phyloP scores from a whole-genome alignment of 495 filamentous ascomycete genomes.

The Aspergillus bridgeri region DNA sequence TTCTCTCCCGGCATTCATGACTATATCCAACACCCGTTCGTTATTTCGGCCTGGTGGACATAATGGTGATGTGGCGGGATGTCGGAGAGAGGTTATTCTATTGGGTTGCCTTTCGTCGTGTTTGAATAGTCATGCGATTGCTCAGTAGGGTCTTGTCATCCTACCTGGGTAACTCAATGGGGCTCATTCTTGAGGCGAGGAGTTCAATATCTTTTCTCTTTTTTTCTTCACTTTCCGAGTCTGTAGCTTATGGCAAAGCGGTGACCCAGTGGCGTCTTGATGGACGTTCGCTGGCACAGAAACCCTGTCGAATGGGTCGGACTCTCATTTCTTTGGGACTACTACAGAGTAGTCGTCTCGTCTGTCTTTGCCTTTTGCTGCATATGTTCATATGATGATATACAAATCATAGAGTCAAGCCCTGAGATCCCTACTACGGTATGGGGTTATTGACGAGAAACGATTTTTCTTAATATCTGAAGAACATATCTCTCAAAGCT shows the following conservation, averaged over 20 bases:
- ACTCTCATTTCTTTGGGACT: constrained; percentile 27
- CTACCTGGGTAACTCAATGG: constrained; percentile 91
- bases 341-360: constrained; percentile 7
- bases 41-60: constrained; percentile 32
- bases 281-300: constrained; percentile 32
- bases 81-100: constrained; percentile 40
- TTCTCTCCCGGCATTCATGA: constrained; percentile 36
- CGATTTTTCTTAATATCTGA: constrained; percentile 89
- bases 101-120: constrained; percentile 77
- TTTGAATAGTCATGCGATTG: constrained; percentile 99
- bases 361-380: constrained; percentile 18
- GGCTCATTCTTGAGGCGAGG: constrained; percentile 99
- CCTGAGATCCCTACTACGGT: constrained; percentile 66
- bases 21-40: constrained; percentile 30
- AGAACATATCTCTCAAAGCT: constrained; percentile 49
- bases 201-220: constrained; percentile 53
- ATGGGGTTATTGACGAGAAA: constrained; percentile 67
- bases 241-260: constrained; percentile 68
- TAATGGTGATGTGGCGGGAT: constrained; percentile 41
- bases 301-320: constrained; percentile 67
- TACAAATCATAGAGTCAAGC: constrained; percentile 99
- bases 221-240: constrained; percentile 47
- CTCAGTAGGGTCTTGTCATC: constrained; percentile 36
- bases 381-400: constrained; percentile 92
- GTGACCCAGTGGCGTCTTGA: constrained; percentile 21